These are phyloP conservation scores for Gnomoniopsis sp. DNA, from an alignment of 2,329 filamentous ascomycete genomes.

Conservation along the genomic window DNA sequence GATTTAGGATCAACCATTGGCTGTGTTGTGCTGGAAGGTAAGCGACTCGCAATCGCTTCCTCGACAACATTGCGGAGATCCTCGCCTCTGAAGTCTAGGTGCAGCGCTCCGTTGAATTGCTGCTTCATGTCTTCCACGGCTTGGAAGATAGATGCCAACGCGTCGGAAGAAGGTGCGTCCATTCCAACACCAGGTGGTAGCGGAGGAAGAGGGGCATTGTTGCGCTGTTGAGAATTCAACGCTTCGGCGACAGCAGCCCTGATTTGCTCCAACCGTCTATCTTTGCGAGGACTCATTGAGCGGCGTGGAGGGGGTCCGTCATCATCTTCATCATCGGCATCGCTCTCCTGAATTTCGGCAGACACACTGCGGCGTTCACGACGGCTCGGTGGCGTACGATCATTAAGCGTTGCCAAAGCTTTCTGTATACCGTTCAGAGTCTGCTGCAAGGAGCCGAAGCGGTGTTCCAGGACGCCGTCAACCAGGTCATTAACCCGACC, in stretches of 20 bases:
- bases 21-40: conserved; percentile 44
- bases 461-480: conserved; percentile 69
- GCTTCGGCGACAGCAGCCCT: conserved; percentile 71
- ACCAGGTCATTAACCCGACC: conserved; percentile 85
- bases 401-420: conserved; percentile 57
- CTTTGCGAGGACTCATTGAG: conserved; percentile 72
- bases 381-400: conserved; percentile 50
- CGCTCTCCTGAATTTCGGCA: conserved; percentile 72
- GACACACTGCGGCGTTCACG: conserved; percentile 71
- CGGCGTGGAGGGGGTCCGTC: conserved; percentile 54
- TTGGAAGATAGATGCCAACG: conserved; percentile 56
- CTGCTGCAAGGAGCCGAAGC: conserved; percentile 77
- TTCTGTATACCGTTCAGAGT: conserved; percentile 74
- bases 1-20: conserved; percentile 28
- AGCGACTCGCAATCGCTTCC: conserved; percentile 56
- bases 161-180: conserved; percentile 28
- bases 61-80: conserved; percentile 62
- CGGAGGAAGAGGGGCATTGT: conserved; percentile 27
- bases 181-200: conserved; percentile 19
- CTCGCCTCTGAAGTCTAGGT: conserved; percentile 42
- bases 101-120: conserved; percentile 44
- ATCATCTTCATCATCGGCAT: conserved; percentile 90
- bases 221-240: conserved; percentile 54
- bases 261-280: conserved; percentile 81
- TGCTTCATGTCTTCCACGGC: conserved; percentile 63